Base-by-base conservation (phyloP, 78 protist species). In the Tieghemostelium lacteum region DNA sequence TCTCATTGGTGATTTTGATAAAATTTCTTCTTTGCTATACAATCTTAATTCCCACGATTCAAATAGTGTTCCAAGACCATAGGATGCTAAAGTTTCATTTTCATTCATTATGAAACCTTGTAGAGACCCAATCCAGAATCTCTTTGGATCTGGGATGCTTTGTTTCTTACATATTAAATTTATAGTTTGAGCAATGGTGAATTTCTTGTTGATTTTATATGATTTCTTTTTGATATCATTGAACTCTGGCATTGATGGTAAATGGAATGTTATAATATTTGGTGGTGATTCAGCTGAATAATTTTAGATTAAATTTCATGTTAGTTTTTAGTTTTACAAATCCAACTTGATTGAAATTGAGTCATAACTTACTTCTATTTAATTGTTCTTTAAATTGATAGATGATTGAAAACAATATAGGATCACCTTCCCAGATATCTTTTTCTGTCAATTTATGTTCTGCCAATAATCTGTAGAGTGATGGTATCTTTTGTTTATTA, bases 361-460 rank as follows among this genome's bases (percentile, higher is more conserved):
- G 12, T 31, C 4, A 31, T 20, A 2, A 62, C 86, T 3, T 62
- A 78, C 88, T 78, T 29, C 55, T 64, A 29, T 57, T 64, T 29
- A 78, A 37, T 26, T 78, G 88, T 22, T 74, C 85, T 73, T 87
- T 87, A 58, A 87, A 87, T 73, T 87, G 93, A 26, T 87, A 87
- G 26, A 87, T 24, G 37, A 87, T 87, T 50, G 93, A 22, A 26
- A 87, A 87, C 36, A 87, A 29, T 40, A 33, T 26, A 1, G 73
- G 85, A 34, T 87, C 66, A 40, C 93, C 93, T 50, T 87, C 93
- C 93, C 93, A 87, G 28, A 87, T 70, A 19, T 73, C 93, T 14
- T 67, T 40, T 42, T 87, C 93, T 49, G 93, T 64, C 36, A 87
- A 60, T 19, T 75, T 75, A n/a, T 87, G 80, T 45, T 85, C 92